A percentile compares a stretch with the other conserved stretches of the same genome.
Evolutionary conservation across 371 early-diverging fungal genomes (phyloP).

Genomic region (Mortierella sp.): DNA sequence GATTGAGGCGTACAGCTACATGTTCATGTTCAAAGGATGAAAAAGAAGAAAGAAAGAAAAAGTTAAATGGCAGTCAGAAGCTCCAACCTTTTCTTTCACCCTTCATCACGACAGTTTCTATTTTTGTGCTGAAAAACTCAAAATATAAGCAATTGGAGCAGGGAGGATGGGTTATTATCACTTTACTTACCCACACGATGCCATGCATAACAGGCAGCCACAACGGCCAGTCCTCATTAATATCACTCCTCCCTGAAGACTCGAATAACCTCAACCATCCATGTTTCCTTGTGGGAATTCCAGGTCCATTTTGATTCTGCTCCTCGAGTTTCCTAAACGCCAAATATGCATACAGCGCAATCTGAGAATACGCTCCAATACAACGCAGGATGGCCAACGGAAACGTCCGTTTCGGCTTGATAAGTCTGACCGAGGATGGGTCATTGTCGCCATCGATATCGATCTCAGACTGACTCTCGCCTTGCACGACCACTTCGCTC

Average conservation of each 20-base stretch:
- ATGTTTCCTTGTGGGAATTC: neutral
- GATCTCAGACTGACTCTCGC: slow-evolving; percentile 37
- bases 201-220: slow-evolving; percentile 60
- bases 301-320: slow-evolving; percentile 17
- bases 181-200: slow-evolving; percentile 46
- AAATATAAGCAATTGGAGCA: neutral
- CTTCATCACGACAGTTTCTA: neutral
- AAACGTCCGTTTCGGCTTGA: slow-evolving; percentile 57
- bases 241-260: slow-evolving; percentile 14
- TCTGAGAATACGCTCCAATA: slow-evolving; percentile 46
- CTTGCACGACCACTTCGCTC: slow-evolving; percentile 55
- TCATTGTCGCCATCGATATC: slow-evolving; percentile 26
- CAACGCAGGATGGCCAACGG: slow-evolving; percentile 41
- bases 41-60: neutral
- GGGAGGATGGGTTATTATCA: neutral
- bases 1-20: slow-evolving; percentile 47
- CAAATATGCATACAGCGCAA: slow-evolving; percentile 38
- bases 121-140: neutral
- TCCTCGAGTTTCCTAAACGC: slow-evolving; percentile 42
- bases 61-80: neutral
- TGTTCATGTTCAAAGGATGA: neutral
- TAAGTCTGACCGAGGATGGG: slow-evolving; percentile 19
- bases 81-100: neutral
- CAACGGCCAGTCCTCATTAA: slow-evolving; percentile 50
- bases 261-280: neutral